phyloP scores from a whole-genome alignment of 23 red algal genomes.

The Gracilariopsis chorda region DNA sequence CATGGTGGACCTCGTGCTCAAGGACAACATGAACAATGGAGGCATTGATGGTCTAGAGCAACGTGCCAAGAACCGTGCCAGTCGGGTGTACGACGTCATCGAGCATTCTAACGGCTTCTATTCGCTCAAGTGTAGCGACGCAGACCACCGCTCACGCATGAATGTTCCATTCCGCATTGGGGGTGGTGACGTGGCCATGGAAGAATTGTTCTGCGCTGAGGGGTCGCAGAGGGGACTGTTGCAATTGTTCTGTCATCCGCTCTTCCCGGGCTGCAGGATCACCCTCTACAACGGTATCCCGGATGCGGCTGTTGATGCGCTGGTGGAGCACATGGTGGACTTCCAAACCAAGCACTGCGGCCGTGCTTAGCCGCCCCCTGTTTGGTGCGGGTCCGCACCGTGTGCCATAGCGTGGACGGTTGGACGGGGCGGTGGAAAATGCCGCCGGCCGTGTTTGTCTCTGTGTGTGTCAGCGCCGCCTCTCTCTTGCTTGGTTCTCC shows the following conservation, averaged over 20 bases:
- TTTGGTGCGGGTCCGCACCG: too few species aligned
- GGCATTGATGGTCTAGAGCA: conserved; percentile 8
- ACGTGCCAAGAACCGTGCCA: conserved; percentile 15
- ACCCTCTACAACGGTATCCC: conserved; percentile 65
- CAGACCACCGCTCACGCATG: conserved; percentile 40
- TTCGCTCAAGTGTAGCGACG: conserved; percentile 20
- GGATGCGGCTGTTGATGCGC: conserved; percentile 16
- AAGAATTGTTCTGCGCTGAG: conserved; percentile 52
- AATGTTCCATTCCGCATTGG: conserved; percentile 60
- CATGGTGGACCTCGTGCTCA: conserved; percentile 55
- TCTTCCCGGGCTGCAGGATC: conserved; percentile 47
- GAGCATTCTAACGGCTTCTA: conserved; percentile 46
- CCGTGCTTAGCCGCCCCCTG: too few species aligned
- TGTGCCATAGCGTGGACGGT: too few species aligned
- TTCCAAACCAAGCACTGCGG: conserved; percentile 33
- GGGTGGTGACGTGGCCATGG: conserved; percentile 8
- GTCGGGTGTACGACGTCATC: conserved; percentile 34
- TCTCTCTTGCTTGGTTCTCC: too few species aligned
- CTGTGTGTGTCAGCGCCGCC: too few species aligned
- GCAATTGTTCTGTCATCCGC: conserved; percentile 60
- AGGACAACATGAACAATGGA: conserved; percentile 43
- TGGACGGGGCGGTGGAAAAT: too few species aligned
- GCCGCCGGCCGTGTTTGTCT: too few species aligned
- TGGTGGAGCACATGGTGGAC: conserved; percentile 45
- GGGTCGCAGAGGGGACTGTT: conserved; percentile 31